Evolutionary conservation across 345 rosid species (phyloP), one percentile per base, ranked within the genome.

Genomic region (Hevea brasiliensis): DNA sequence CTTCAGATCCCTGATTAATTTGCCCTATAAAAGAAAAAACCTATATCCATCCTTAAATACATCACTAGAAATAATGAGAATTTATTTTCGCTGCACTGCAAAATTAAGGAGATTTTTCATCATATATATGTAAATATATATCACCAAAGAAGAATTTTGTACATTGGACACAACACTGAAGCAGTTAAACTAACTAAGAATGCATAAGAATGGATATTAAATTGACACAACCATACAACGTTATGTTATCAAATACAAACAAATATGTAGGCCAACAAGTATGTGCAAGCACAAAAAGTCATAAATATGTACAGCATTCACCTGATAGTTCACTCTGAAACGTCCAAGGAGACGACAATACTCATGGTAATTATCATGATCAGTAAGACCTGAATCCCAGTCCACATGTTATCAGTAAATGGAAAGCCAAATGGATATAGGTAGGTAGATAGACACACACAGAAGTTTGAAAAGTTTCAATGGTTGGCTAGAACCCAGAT

Each of bases 291-390:
- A 68, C 67, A 63, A 44, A 32, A 65, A 6, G 24, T n/a, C n/a
- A 62, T 76, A 32, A 24, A n/a, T 18, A 55, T 54, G 41, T 26
- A 42, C 0, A 78, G 7, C 69, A 58, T 47, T 71, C 73, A 93
- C 99, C 99, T 96, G 99, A 82, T 90, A 96, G 70, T 89, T 96
- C 79, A 93, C 87, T 79, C 89, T 87, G 84, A 96, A 96, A 53
- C 99, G 93, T 78, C 99, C 99, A 61, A 96, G 95, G 77, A 96
- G 97, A 73, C 98, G 98, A 82, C 99, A 96, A 77, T 83, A 96
- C 76, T 89, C 99, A 83, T 96, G 99, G 82, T 96, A 96, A 82
- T 93, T 96, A 79, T 96, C 99, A 85, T 96, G 99, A 89, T 96
- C 99, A 77, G 96, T 92, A 84, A 96, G 99, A 79, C 99, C 99